These are phyloP conservation scores for Tylopilus balloui DNA, from an alignment of 768 basidiomycete species.

Conservation along the genomic window DNA sequence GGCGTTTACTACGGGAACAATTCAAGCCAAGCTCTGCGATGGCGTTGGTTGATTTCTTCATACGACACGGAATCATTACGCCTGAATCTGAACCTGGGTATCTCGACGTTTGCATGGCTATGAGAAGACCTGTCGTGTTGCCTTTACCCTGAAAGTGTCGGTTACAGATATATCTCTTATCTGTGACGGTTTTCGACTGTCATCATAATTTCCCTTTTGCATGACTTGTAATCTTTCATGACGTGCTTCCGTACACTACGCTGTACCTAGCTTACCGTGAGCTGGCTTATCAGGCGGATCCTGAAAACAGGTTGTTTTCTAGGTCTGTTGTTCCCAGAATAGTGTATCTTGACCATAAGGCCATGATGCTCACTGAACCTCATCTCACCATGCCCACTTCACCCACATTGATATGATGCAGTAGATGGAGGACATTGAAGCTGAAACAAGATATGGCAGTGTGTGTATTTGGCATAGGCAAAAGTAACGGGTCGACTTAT, in stretches of 20 bases:
- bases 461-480: too few relatives aligned
- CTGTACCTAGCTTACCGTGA: not conserved
- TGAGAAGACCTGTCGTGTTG: conserved; percentile 16
- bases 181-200: not conserved
- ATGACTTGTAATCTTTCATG: too few relatives aligned
- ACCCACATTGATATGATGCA: too few relatives aligned
- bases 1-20: conserved; percentile 30
- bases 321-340: too few relatives aligned
- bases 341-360: too few relatives aligned
- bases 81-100: conserved; percentile 23
- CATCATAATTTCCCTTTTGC: not conserved
- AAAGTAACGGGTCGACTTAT: too few relatives aligned
- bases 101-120: conserved; percentile 23
- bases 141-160: conserved; percentile 17
- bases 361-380: too few relatives aligned
- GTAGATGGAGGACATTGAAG: too few relatives aligned
- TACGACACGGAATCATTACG: conserved; percentile 32
- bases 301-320: too few relatives aligned
- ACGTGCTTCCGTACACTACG: too few relatives aligned
- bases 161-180: not conserved
- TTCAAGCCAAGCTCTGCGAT: conserved; percentile 44
- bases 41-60: conserved; percentile 40
- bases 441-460: too few relatives aligned
- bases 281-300: not conserved
- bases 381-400: too few relatives aligned